Evolutionary conservation across 2,329 filamentous ascomycete species (phyloP), one percentile per base, ranked within the genome.

Genomic region (Trematosphaeria pertusa): DNA sequence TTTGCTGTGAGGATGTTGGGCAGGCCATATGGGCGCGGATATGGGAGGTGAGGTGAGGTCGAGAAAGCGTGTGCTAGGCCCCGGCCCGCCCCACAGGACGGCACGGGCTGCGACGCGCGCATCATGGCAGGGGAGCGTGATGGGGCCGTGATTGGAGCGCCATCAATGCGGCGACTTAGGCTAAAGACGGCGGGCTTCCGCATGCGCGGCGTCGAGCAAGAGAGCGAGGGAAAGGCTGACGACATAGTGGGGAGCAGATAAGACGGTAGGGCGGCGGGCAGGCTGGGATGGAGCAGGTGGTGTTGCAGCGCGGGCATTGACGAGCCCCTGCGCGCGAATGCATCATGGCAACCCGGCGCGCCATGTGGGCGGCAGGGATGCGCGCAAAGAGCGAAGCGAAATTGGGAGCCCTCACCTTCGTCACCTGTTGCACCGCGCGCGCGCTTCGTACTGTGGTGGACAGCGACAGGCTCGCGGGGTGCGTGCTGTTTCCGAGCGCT

Each of bases 351-450:
- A 52, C 57, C 58, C 54, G 39, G 55, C 49, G 22, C 14, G 63
- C 66, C 67, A 70, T 68, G 64, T 69, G 65, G 64, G 46, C 22
- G 54, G 50, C 64, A 68, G 59, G 65, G 63, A 67, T 69, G 51
- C 32, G n/a, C 18, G 34, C 14, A 18, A 42, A 31, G 31, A 45
- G 46, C 48, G 56, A 65, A 67, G 61, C 60, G 65, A 66, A 56
- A 66, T 68, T 61, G 64, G 51, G 51, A 39, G 37, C 18, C 42
- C 65, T 67, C 54, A 69, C 67, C 62, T 66, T 58, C 43, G 22
- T 14, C 22, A 28, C 34, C 9, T 14, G 34, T 21, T 21, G 12
- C 14, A 10, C 19, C 34, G n/a, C 11, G 9, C 34, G 6, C 18
- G 34, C 19, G 15, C 34, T 12, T 7, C 24, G 24, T 8, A 28